A percentile compares a stretch with the other conserved stretches of the same genome.
These are phyloP conservation scores for Monascus ruber DNA, from an alignment of 2,329 filamentous ascomycete species.

Conservation along the genomic window DNA sequence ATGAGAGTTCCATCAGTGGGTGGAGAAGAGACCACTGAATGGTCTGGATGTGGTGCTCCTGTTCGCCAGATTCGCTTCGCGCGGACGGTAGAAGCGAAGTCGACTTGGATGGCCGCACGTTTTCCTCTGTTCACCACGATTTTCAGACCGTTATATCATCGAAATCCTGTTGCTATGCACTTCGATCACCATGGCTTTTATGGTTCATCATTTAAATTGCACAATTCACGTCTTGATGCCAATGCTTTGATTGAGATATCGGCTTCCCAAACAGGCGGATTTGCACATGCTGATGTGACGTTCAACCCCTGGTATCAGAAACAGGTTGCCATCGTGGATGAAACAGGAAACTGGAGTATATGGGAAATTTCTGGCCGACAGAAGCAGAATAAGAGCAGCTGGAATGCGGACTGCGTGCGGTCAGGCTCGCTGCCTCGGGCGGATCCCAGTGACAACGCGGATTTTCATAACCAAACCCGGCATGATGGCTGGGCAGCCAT, in stretches of 20 bases:
- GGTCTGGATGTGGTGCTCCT: conserved; percentile 37
- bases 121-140: conserved; percentile 35
- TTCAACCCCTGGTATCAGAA: conserved; percentile 50
- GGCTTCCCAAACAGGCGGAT: conserved; percentile 32
- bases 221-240: conserved; percentile 34
- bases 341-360: conserved; percentile 43
- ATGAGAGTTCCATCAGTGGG: conserved; percentile 31
- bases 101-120: conserved; percentile 41
- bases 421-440: conserved; percentile 21
- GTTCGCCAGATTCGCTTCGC: conserved; percentile 46
- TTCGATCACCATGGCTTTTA: conserved; percentile 6
- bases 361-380: conserved; percentile 30
- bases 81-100: conserved; percentile 28
- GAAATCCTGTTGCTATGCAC: conserved; percentile 13
- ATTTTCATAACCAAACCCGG: conserved; percentile 6
- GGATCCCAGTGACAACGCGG: conserved; percentile 6
- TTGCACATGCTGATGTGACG: conserved; percentile 41
- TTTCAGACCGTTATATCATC: conserved; percentile 34
- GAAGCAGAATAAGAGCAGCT: conserved; percentile 17
- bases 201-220: conserved; percentile 7
- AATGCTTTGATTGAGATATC: conserved; percentile 37
- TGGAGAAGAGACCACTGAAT: conserved; percentile 35
- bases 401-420: conserved; percentile 15
- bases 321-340: conserved; percentile 47
- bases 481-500: conserved; percentile 36